Evolutionary conservation across 164 flowering plant genomes (phyloP), one percentile per base, ranked within the genome.

Genomic region (Liquidambar formosana): DNA sequence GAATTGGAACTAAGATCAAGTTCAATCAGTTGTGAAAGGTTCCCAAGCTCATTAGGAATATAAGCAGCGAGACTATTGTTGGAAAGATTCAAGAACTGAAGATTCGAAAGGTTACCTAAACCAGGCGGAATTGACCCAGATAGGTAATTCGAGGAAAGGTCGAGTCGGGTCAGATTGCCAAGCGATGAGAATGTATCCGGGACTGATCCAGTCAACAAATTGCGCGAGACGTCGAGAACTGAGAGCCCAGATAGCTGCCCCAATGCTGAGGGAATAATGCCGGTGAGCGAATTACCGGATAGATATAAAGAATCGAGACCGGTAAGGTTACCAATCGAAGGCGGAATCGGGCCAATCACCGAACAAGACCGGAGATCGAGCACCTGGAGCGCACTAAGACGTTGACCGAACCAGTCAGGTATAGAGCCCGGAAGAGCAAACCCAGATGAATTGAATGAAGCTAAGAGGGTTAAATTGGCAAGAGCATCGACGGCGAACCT

Each of bases 291-390:
- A 66, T 92, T 92, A 41, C 63, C 72, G 23, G 89, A 82, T 18
- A 92, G 78, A 75, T 63, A 63, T 13, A 92, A 67, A 33, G 19
- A 11, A 22, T 27, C 72, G 23, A 92, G 84, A 25, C 60, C 78
- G 27, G 63, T 66, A 66, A 87, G 70, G 57, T 68, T 67, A 1
- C 89, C 91, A 8, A 92, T 57, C 6, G 82, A 77, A 0, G 25
- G 15, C 9, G 97, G 97, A 23, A 92, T 82, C 1, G 78, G 9
- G 22, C 93, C 95, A 1, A 19, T n/a, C 8, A 92, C 44, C 10
- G 83, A 76, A 67, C 86, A 57, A 44, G 81, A 88, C 57, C 88
- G 66, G 47, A 93, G 90, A 82, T 93, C 97, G 57, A 93, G 85
- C 67, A 88, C 82, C 61, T 76, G 75, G n/a, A 93, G 82, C 0